A percentile compares a stretch with the other conserved stretches of the same genome.
Evolutionary conservation across 495 filamentous ascomycete genomes (phyloP).

Genomic region (Chaetomium cochliodes): DNA sequence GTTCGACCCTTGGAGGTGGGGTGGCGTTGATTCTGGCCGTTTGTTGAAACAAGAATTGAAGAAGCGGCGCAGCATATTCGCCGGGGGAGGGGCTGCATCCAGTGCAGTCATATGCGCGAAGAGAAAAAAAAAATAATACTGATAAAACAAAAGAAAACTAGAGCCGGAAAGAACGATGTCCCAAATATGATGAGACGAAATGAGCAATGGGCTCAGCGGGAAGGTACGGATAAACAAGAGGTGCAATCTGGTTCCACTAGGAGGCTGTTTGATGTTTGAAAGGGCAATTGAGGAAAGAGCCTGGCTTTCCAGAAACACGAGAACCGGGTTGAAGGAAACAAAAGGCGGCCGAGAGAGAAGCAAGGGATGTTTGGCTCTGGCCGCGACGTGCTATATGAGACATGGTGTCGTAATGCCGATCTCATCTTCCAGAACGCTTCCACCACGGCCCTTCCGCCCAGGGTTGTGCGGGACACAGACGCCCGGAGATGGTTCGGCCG

Average conservation of each 20-base stretch:
- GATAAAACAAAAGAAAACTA: neutral
- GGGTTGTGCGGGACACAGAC: neutral
- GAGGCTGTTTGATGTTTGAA: constrained; percentile 1
- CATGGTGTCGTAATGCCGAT: constrained; percentile 36
- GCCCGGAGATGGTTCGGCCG: neutral
- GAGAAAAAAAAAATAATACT: neutral
- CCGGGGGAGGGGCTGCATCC: constrained; percentile 10
- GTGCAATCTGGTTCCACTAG: constrained; percentile 15
- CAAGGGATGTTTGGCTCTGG: constrained; percentile 18
- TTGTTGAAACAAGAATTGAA: constrained; percentile 35
- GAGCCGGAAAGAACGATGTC: neutral
- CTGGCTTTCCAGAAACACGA: neutral
- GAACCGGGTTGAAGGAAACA: constrained; percentile 8
- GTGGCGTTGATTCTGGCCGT: constrained; percentile 24
- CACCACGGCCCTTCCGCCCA: neutral
- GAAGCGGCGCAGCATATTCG: constrained; percentile 27
- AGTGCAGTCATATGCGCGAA: neutral
- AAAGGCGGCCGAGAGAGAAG: constrained; percentile 11
- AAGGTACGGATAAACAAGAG: constrained; percentile 8
- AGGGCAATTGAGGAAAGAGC: neutral
- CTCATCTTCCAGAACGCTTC: constrained; percentile 25
- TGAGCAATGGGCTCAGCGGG: neutral
- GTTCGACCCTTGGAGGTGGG: constrained; percentile 21
- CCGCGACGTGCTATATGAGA: constrained; percentile 28
- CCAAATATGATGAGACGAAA: neutral